Evolutionary conservation across 495 filamentous ascomycete species (phyloP), one percentile per base, ranked within the genome.

Genomic region (Aspergillus mulundensis): DNA sequence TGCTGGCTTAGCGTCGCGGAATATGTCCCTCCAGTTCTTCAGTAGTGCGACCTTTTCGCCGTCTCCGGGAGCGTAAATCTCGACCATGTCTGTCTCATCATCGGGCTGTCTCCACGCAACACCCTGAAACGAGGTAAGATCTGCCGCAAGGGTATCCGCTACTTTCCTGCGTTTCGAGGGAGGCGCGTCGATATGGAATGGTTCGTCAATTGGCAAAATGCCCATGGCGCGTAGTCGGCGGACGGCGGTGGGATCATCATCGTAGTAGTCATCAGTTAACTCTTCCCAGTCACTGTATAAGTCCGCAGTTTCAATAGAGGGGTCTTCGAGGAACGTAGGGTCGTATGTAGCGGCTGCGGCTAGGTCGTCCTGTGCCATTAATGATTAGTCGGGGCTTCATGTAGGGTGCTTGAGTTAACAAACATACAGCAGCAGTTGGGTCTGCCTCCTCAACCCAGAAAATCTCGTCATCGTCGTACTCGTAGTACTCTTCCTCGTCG

Each of bases 11-110:
- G 66, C 61, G 16, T 61, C 61, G 47, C 72, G 71, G 66, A 81
- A 79, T 7, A 77, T 60, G 51, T 81, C 78, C n/a, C 76, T 66
- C 79, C 79, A 81, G 59, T 81, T 72, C 52, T 74, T 70, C 40
- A 81, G 62, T 36, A 81, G 50, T 1, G 78, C 67, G 5, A 81
- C 77, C 58, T 71, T 69, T 16, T 75, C 72, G 12, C 67, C 66
- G 6, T 66, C 62, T 18, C 72, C 72, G 0, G 70, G 74, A 18
- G 71, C 70, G 43, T 77, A 66, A 7, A 77, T 52, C 18, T 70
- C 61, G 1, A 70, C 54, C 1, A 65, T 34, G n/a, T 70, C 55
- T 10, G 68, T 59, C 34, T 64, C 66, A 25, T 73, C 59, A 0
- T 41, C 50, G 2, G 67, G 53, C 3, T 58, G 64, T 57, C 67